These are phyloP conservation scores for Coniophora puteana DNA, from an alignment of 1,284 basidiomycete genomes.

Conservation along the genomic window DNA sequence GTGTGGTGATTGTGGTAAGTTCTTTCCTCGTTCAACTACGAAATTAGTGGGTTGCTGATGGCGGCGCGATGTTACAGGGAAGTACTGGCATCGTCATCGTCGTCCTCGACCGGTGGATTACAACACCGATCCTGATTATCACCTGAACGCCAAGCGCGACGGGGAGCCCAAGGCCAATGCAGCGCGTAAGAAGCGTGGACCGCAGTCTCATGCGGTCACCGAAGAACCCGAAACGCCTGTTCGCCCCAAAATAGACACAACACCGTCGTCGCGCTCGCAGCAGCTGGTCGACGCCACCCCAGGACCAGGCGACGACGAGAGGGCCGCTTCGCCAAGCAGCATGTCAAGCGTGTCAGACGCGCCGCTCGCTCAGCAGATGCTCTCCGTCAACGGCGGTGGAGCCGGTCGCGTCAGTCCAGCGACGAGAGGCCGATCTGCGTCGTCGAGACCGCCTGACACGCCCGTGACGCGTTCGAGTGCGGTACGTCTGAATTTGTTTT, in stretches of 20 bases:
- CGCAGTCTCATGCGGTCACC: constrained; percentile 39
- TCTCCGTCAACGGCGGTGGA: constrained; percentile 49
- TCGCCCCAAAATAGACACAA: constrained; percentile 43
- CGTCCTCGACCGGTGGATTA: constrained; percentile 76
- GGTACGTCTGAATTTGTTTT: too few relatives aligned
- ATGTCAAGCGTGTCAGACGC: constrained; percentile 67
- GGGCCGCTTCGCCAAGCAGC: constrained; percentile 63
- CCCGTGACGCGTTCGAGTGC: too few relatives aligned
- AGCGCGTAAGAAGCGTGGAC: constrained; percentile 52
- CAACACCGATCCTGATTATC: constrained; percentile 67
- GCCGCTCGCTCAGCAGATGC: constrained; percentile 55
- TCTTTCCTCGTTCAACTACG: not conserved
- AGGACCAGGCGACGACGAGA: constrained; percentile 39
- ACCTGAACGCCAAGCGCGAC: constrained; percentile 54
- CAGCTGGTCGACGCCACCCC: constrained; percentile 32
- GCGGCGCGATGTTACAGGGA: constrained; percentile 46
- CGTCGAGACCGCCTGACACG: constrained; percentile 20
- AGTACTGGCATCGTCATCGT: constrained; percentile 82
- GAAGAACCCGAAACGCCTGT: constrained; percentile 56
- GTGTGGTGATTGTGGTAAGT: constrained; percentile 88
- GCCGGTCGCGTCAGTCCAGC: constrained; percentile 12
- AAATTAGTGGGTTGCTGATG: constrained; percentile 11
- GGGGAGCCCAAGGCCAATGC: constrained; percentile 47
- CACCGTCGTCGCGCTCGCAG: constrained; percentile 38
- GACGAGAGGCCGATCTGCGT: constrained; percentile 23